Base-by-base conservation (phyloP, 768 basidiomycete genomes). In the Glaciozyma antarctica region DNA sequence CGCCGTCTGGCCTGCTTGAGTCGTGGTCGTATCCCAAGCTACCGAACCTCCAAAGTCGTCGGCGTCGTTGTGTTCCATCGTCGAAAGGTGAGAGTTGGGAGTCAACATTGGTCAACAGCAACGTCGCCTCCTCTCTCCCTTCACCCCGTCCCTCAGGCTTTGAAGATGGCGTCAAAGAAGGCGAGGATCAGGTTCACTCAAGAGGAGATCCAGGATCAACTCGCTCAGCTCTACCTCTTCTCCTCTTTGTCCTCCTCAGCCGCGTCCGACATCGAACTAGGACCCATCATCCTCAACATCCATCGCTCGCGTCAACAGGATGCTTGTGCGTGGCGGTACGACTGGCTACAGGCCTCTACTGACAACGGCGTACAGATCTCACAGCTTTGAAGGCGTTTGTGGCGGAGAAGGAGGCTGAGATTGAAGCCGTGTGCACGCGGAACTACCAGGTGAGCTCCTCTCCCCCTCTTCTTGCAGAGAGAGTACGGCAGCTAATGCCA, bases 391-490 rank as follows among this genome's bases (percentile, higher is more conserved):
- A 88, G 73, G 81, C 79, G n/a, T 87, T 97, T 73, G 87, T 97
- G 65, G 86, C 90, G 73, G 85, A 91, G 69, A 95, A 97, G 79
- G 95, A 99, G 76, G 81, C 83, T 66, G 94, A 98, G 77, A 99
- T 99, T 76, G 90, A 98, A 78, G 85, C 83, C 65, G 92, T 97
- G 76, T 98, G 95, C 78, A 84, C 86, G 63, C 88, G 91, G 71
- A 98, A 98, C 77, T 97, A 98, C 74, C 90, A 78, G 75, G 79
- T 78, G 28, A 47, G 74, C 64, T 12, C 30, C 13, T 8, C 24
- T 24, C 1, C 34, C 41, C 47, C 22, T 16, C 32, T 32, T 32
- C 32, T 32, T 32, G 32, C 5, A 32, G 16, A 28, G 10, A 22
- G 28, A 38, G 2, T 24, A 6, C 38, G n/a, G 51, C 32, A 22